Conservation (phyloP, 2,329 filamentous ascomycete species). For the Talaromyces sp. region DNA sequence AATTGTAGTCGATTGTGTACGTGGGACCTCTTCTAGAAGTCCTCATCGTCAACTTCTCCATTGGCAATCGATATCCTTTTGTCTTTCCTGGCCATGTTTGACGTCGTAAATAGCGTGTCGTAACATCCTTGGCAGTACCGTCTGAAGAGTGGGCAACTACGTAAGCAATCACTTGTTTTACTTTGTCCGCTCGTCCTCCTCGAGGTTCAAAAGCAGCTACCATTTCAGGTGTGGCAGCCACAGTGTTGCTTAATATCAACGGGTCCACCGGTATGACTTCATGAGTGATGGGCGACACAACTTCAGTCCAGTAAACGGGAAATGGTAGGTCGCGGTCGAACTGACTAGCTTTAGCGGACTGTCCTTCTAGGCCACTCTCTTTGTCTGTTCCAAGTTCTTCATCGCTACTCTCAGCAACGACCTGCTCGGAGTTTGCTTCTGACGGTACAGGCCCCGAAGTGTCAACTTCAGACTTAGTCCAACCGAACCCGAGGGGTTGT, state of each 20-base stretch:
- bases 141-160: constrained; percentile 77
- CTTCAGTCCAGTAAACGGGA: constrained; percentile 91
- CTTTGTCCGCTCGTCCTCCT: constrained; percentile 74
- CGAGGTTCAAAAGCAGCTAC: constrained; percentile 74
- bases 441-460: constrained; percentile 36
- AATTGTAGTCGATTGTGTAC: constrained; percentile 75
- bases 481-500: constrained; percentile 84
- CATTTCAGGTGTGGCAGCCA: constrained; percentile 68
- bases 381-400: constrained; percentile 13
- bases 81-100: constrained; percentile 82
- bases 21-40: constrained; percentile 53
- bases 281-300: constrained; percentile 73
- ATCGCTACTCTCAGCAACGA: constrained; percentile 16
- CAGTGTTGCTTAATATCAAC: constrained; percentile 58
- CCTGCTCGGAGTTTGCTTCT: constrained; percentile 10
- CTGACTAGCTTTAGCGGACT: neutral
- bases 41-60: constrained; percentile 76
- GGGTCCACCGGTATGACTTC: constrained; percentile 76
- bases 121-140: constrained; percentile 90
- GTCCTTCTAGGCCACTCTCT: constrained; percentile 14
- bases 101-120: constrained; percentile 78
- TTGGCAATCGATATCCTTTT: constrained; percentile 72
- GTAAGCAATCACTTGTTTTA: constrained; percentile 86
- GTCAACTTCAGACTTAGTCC: constrained; percentile 80
- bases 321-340: constrained; percentile 75